Evolutionary conservation across 2,329 filamentous ascomycete species (phyloP).

Genomic region (Fusarium equiseti): DNA sequence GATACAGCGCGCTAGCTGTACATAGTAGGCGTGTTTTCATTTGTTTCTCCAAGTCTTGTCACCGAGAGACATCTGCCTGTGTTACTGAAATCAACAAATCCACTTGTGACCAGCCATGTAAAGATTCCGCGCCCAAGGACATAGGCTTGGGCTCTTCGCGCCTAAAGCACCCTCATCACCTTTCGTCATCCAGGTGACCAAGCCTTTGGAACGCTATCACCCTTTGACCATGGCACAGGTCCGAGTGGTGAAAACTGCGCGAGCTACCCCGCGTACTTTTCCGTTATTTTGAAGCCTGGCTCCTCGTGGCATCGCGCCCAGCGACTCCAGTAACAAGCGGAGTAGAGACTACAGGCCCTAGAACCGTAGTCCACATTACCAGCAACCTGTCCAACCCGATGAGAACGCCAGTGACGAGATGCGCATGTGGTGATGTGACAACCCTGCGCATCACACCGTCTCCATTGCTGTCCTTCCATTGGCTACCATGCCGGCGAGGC

Average conservation of each 20-base stretch:
- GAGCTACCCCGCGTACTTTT: conserved; percentile 33
- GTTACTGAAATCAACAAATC: neutral
- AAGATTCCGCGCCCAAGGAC: neutral
- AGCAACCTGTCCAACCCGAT: conserved; percentile 35
- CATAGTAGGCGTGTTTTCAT: conserved; percentile 27
- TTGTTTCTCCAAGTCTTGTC: conserved; percentile 12
- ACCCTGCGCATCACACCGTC: conserved; percentile 48
- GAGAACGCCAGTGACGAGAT: conserved; percentile 47
- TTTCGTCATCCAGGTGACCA: conserved; percentile 25
- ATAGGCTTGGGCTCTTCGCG: conserved; percentile 26
- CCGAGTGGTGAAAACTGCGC: conserved; percentile 27
- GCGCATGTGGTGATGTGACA: conserved; percentile 48
- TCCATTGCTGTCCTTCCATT: conserved; percentile 30
- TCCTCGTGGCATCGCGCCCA: conserved; percentile 31
- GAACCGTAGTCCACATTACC: conserved; percentile 22
- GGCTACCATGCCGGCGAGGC: conserved; percentile 36
- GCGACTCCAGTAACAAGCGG: conserved; percentile 5
- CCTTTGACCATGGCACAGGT: conserved; percentile 23
- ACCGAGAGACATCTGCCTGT: neutral
- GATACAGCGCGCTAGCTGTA: conserved; percentile 42
- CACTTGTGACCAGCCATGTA: conserved; percentile 12
- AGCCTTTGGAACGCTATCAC: conserved; percentile 23
- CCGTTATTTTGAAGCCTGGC: conserved; percentile 3
- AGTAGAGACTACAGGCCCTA: conserved; percentile 17
- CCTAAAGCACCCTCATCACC: conserved; percentile 22